Percentiles rank a stretch among this genome's conserved stretches.
Evolutionary conservation across 768 basidiomycete genomes (phyloP).

Genomic region (Suillus plorans): DNA sequence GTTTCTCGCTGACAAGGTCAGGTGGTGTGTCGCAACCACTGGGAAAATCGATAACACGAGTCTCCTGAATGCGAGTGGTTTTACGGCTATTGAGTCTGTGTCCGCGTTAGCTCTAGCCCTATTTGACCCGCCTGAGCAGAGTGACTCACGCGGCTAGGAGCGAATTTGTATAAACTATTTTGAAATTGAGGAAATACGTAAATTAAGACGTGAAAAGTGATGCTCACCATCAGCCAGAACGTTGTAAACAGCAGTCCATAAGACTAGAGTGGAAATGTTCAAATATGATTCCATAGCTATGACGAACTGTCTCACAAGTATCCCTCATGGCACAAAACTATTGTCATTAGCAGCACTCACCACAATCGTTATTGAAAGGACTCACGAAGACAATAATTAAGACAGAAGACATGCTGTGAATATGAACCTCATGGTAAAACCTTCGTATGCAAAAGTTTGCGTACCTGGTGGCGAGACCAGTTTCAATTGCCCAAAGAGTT

Average conservation of each 20-base stretch:
- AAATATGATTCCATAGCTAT: neutral
- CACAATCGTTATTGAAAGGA: neutral
- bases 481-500: constrained; percentile 3
- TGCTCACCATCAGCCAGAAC: constrained; percentile 9
- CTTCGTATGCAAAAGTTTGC: neutral
- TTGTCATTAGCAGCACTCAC: neutral
- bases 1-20: no score
- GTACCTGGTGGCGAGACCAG: constrained; percentile 2
- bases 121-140: neutral
- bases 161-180: neutral
- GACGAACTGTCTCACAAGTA: neutral
- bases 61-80: neutral
- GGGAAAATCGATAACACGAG: neutral
- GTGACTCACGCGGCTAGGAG: neutral
- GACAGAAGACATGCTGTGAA: constrained; percentile 5
- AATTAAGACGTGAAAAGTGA: neutral
- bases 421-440: neutral
- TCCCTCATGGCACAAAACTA: neutral
- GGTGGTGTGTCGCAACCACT: neutral
- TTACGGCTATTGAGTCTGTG: constrained; percentile 1
- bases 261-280: neutral
- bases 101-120: neutral
- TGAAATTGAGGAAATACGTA: neutral
- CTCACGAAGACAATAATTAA: constrained; percentile 7
- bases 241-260: constrained; percentile 6